Conservation (phyloP, 305 asterid species). For the Striga hermonthica region DNA sequence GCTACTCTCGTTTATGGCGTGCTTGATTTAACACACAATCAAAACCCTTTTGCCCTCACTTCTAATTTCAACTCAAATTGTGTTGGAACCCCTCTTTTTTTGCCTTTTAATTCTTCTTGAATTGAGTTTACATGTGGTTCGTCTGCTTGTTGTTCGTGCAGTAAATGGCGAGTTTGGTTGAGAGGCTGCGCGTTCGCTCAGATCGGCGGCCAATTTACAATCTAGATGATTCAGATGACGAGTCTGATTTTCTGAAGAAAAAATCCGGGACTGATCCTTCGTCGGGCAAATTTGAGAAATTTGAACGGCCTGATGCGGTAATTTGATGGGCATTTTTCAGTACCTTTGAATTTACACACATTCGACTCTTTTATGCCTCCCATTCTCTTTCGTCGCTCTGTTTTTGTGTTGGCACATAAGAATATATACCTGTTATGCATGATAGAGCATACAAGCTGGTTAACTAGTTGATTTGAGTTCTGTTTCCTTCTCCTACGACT, state of each 20-base stretch:
- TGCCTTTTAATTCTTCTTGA: slow-evolving; percentile 1
- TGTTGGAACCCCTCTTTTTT: not conserved
- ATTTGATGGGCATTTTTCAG: not conserved
- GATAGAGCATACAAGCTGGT: not conserved
- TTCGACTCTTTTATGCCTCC: not conserved
- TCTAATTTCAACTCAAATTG: slow-evolving; percentile 17
- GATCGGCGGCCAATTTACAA: slow-evolving; percentile 77
- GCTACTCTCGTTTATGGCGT: slow-evolving; percentile 18
- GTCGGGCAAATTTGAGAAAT: slow-evolving; percentile 53
- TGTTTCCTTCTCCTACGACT: not conserved
- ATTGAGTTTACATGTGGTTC: slow-evolving; percentile 5
- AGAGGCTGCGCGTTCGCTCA: slow-evolving; percentile 89
- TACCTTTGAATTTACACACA: too few species aligned
- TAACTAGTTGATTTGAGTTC: not conserved
- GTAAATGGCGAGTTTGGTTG: slow-evolving; percentile 86
- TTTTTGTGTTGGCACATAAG: not conserved
- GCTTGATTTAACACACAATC: slow-evolving; percentile 18
- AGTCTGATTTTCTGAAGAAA: slow-evolving; percentile 48
- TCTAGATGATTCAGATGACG: slow-evolving; percentile 90
- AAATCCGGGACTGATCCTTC: slow-evolving; percentile 51
- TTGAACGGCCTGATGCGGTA: slow-evolving; percentile 72
- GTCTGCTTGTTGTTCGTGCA: slow-evolving; percentile 27
- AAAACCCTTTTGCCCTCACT: slow-evolving; percentile 24
- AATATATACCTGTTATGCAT: too few species aligned
- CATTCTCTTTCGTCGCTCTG: not conserved